Base-by-base conservation (phyloP, 257 asterid species). In the Agastache rugosa region DNA sequence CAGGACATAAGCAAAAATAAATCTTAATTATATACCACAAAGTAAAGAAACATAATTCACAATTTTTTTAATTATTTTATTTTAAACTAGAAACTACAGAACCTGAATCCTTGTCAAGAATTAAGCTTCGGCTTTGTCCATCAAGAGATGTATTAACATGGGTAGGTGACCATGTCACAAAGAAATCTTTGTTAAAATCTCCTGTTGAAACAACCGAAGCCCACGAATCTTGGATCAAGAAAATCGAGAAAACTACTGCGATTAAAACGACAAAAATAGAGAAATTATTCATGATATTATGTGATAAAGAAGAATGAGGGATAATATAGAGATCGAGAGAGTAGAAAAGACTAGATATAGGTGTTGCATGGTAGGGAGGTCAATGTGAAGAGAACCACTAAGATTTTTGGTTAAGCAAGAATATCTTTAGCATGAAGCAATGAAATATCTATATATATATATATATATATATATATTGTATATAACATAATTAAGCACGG, bases 181-280 rank as follows among this genome's bases (percentile, higher is more conserved):
- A 77, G 88, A 92, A 94, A 84, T 90, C 99, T 73, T 77, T 84
- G 88, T 85, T 94, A 15, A 87, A 94, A 84, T 94, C 97, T 31
- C 97, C 97, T 0, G 96, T 83, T 0, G 97, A 91, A 75, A 93
- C 87, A 11, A 87, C 86, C 23, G 94, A 85, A 63, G 86, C 93
- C 66, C 77, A 23, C 31, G 92, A 80, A 47, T 44, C 71, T 37
- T 53, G 80, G 69, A 76, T 27, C 35, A 78, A 63, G 20, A 47
- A 50, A 22, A 76, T 12, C 8, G 63, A 22, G 15, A 76, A 63
- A 61, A 77, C 15, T 3, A 51, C 67, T 31, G 37, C 37, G 1
- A 78, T 47, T 8, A 82, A 45, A 65, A 78, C n/a, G 50, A 62
- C n/a, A 51, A 81, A 31, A 29, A 5, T 72, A 17, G 25, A 51